Conservation (phyloP, 2,329 filamentous ascomycete genomes). For the Coccinonectria pachysandricola region DNA sequence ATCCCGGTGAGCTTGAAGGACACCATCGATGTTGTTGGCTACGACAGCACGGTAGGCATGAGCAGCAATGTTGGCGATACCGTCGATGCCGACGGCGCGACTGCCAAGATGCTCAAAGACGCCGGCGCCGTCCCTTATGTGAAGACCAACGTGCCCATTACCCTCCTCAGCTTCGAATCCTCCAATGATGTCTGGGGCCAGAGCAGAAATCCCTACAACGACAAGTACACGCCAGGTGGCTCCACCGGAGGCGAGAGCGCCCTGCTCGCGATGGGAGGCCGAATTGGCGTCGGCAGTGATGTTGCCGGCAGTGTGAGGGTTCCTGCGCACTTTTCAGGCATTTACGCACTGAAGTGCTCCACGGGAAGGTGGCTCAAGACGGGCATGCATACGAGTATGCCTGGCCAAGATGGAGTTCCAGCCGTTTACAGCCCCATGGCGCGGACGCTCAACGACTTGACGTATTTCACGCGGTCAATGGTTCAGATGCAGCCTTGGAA, state of each 20-base stretch:
- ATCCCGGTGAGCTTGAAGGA: constrained; percentile 83
- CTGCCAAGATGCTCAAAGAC: constrained; percentile 71
- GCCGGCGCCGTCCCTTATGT: constrained; percentile 84
- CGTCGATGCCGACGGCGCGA: constrained; percentile 54
- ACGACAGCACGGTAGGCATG: constrained; percentile 75
- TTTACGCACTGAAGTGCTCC: constrained; percentile 78
- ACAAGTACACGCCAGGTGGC: constrained; percentile 77
- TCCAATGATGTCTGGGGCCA: constrained; percentile 71
- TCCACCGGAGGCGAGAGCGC: constrained; percentile 82
- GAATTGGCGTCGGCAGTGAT: constrained; percentile 84
- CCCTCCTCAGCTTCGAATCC: constrained; percentile 77
- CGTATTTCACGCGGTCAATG: constrained; percentile 72
- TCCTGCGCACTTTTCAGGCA: constrained; percentile 82
- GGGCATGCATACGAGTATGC: constrained; percentile 78
- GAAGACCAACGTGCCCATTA: constrained; percentile 85
- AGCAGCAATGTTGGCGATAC: constrained; percentile 62
- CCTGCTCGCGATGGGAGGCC: constrained; percentile 68
- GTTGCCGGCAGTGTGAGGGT: constrained; percentile 81
- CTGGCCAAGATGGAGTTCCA: constrained; percentile 81
- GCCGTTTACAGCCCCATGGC: constrained; percentile 92
- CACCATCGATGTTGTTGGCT: constrained; percentile 68
- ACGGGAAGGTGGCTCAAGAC: constrained; percentile 85
- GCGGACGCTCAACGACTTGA: constrained; percentile 69
- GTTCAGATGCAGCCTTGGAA: constrained; percentile 79
- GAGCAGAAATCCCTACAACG: constrained; percentile 72